These are phyloP conservation scores for Centaurea solstitialis DNA, from an alignment of 129 eudicot species.

Conservation along the genomic window DNA sequence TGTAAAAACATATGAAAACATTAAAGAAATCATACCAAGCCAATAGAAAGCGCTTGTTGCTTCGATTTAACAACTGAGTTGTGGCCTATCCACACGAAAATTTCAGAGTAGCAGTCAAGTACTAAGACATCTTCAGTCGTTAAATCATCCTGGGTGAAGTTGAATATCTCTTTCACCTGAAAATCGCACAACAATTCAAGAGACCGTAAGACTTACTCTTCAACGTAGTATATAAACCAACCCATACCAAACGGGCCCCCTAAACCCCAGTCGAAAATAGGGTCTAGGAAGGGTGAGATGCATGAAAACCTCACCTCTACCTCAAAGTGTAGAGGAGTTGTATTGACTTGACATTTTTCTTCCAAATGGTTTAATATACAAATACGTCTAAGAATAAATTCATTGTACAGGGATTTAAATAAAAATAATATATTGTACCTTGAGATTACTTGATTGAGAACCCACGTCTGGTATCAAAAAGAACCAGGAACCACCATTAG, in stretches of 20 bases:
- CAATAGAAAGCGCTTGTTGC: constrained; percentile 59
- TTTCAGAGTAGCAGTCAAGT: constrained; percentile 60
- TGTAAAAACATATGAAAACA: background rate
- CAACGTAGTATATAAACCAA: background rate
- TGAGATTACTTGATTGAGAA: constrained; percentile 44
- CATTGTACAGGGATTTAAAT: background rate
- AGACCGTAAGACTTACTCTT: background rate
- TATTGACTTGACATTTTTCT: background rate
- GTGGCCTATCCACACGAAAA: constrained; percentile 72
- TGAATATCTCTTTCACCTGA: constrained; percentile 75
- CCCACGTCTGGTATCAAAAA: constrained; percentile 23
- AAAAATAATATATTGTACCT: constrained; percentile 37
- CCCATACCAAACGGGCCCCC: background rate
- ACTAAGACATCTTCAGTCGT: constrained; percentile 71
- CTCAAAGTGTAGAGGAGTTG: background rate
- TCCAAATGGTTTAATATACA: background rate
- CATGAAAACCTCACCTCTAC: too few species aligned
- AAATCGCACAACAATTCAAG: background rate
- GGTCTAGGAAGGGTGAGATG: background rate
- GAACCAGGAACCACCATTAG: constrained; percentile 31
- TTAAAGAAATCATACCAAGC: constrained; percentile 44
- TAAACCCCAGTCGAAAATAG: background rate
- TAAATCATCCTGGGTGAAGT: constrained; percentile 71
- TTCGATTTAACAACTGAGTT: constrained; percentile 42
- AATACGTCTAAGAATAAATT: background rate